phyloP scores from a whole-genome alignment of 1,284 basidiomycete species.

The Boletus smithii region DNA sequence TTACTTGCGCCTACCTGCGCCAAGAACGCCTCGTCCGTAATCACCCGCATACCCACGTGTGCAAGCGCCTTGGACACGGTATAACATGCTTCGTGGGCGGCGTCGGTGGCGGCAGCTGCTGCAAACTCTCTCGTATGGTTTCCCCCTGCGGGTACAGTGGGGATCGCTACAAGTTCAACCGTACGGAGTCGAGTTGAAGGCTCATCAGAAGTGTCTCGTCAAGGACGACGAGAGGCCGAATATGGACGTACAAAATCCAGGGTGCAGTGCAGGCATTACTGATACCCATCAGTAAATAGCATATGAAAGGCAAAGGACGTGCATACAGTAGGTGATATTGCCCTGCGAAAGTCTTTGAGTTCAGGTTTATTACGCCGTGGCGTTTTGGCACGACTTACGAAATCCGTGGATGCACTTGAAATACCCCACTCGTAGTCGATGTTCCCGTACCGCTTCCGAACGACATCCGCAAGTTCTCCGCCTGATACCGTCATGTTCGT shows the following conservation, averaged over 20 bases:
- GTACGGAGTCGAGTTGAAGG: not conserved
- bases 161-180: conserved; percentile 43
- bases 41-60: conserved; percentile 51
- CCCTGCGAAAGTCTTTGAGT: conserved; percentile 40
- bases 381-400: conserved; percentile 32
- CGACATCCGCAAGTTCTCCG: conserved; percentile 53
- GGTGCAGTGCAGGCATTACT: conserved; percentile 49
- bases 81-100: conserved; percentile 57
- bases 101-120: conserved; percentile 48
- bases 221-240: not conserved
- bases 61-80: conserved; percentile 59
- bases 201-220: not conserved
- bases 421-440: conserved; percentile 56
- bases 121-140: conserved; percentile 65
- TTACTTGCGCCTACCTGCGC: conserved; percentile 11
- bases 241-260: conserved; percentile 41
- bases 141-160: conserved; percentile 52
- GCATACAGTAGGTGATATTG: conserved; percentile 56
- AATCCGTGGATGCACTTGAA: conserved; percentile 66
- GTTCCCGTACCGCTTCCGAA: conserved; percentile 50
- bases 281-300: not conserved
- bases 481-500: conserved; percentile 34
- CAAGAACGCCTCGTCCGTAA: conserved; percentile 47
- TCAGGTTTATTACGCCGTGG: not conserved
- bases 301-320: not conserved